phyloP scores from a whole-genome alignment of 192 early-diverging fungal species.

The Podila epicladia region DNA sequence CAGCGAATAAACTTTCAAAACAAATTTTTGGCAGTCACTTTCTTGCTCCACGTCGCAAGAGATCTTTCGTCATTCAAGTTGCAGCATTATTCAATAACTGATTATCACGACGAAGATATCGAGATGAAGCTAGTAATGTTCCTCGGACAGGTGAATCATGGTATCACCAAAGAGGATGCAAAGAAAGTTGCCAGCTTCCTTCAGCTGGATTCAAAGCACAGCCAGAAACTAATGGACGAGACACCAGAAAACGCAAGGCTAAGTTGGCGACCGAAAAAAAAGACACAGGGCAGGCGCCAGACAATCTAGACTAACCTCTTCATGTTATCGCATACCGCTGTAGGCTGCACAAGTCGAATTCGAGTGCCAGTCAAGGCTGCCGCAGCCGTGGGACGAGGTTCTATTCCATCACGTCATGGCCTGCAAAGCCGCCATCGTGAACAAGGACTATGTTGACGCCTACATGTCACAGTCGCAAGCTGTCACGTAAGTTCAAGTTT shows the following conservation, averaged over 20 bases:
- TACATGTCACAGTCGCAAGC: constrained; percentile 57
- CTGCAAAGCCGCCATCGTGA: constrained; percentile 11
- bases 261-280: neutral
- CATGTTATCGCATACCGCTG: neutral
- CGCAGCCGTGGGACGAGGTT: constrained; percentile 60
- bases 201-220: constrained; percentile 21
- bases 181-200: constrained; percentile 22
- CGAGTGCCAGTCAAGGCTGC: constrained; percentile 21
- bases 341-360: constrained; percentile 25
- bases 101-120: neutral
- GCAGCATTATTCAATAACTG: no score
- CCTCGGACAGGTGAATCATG: constrained; percentile 37
- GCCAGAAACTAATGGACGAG: constrained; percentile 24
- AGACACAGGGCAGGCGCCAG: neutral
- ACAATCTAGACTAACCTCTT: neutral
- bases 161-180: constrained; percentile 19
- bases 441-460: constrained; percentile 48
- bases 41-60: no score
- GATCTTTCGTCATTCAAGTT: no score
- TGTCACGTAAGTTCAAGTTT: constrained; percentile 51
- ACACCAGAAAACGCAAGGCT: constrained; percentile 20
- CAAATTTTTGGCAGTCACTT: no score
- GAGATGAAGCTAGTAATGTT: constrained; percentile 34
- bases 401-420: constrained; percentile 52
- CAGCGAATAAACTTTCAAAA: no score